Conservation (phyloP, 331 rosid species). For the Telfairia occidentalis region DNA sequence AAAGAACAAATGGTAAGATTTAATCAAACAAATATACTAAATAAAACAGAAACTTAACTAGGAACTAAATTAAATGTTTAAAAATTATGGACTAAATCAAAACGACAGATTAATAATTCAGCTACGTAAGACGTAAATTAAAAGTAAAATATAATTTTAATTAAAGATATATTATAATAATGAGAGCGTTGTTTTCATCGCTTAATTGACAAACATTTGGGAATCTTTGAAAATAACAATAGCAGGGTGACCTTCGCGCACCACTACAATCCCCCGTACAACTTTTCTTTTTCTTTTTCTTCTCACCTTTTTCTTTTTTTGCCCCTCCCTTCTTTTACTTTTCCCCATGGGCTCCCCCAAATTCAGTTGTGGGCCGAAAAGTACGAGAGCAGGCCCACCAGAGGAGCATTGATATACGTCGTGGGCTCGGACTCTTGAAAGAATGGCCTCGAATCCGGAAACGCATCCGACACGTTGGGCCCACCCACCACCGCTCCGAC, state of each 20-base stretch:
- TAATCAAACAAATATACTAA: too few relatives aligned
- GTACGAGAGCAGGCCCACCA: conserved; percentile 85
- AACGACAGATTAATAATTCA: not conserved
- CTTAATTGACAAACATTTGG: not conserved
- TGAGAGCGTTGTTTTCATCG: not conserved
- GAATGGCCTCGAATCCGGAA: conserved; percentile 82
- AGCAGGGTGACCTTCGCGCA: conserved; percentile 15
- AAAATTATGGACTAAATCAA: too few relatives aligned
- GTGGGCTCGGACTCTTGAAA: conserved; percentile 94
- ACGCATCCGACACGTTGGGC: conserved; percentile 58
- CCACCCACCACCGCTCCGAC: conserved; percentile 91
- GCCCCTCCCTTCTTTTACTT: not conserved
- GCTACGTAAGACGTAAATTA: not conserved
- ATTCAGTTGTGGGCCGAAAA: conserved; percentile 66
- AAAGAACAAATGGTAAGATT: too few relatives aligned
- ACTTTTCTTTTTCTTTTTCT: not conserved
- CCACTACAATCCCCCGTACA: not conserved
- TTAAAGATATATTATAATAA: not conserved
- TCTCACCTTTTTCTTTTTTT: not conserved
- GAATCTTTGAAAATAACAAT: conserved; percentile 3
- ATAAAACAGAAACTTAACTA: too few relatives aligned
- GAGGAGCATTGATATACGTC: conserved; percentile 67
- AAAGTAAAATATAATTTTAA: not conserved
- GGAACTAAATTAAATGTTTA: too few relatives aligned
- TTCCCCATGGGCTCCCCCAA: not conserved